Conservation (phyloP, 139 green algal species). For the Auxenochlorella pyrenoidosa region DNA sequence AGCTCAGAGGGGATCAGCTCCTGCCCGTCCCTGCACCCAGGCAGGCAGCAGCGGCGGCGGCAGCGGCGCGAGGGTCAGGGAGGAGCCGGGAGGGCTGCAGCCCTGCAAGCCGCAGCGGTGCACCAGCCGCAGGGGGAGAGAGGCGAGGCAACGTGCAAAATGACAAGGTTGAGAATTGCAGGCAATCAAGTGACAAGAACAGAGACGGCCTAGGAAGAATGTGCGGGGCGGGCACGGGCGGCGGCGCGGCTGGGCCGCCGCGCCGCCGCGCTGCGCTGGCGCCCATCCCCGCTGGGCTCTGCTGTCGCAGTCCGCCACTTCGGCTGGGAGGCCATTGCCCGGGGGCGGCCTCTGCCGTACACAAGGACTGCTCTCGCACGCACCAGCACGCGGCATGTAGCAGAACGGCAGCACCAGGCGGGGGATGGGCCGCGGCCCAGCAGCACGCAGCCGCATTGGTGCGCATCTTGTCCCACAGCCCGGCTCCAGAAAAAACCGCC, state of each 20-base stretch:
- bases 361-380: conserved; percentile 49
- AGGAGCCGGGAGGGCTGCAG: not conserved
- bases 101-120: not conserved
- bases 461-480: too few species aligned
- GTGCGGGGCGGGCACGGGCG: not conserved
- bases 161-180: too few species aligned
- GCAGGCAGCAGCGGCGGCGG: not conserved
- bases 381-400: not conserved
- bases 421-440: too few species aligned
- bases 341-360: conserved; percentile 44
- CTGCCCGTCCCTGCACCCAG: conserved; percentile 6
- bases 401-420: not conserved
- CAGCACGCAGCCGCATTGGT: too few species aligned
- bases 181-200: not conserved
- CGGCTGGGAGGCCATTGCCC: conserved; percentile 23
- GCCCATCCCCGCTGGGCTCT: not conserved
- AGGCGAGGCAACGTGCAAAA: not conserved
- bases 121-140: not conserved
- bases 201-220: not conserved
- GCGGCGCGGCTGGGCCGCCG: not conserved
- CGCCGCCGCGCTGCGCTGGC: not conserved
- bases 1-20: conserved; percentile 57
- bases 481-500: too few species aligned
- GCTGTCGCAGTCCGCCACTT: conserved; percentile 57
- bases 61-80: not conserved